Conservation (phyloP, 2,329 filamentous ascomycete genomes). For the Dichotomopilus funicola region DNA sequence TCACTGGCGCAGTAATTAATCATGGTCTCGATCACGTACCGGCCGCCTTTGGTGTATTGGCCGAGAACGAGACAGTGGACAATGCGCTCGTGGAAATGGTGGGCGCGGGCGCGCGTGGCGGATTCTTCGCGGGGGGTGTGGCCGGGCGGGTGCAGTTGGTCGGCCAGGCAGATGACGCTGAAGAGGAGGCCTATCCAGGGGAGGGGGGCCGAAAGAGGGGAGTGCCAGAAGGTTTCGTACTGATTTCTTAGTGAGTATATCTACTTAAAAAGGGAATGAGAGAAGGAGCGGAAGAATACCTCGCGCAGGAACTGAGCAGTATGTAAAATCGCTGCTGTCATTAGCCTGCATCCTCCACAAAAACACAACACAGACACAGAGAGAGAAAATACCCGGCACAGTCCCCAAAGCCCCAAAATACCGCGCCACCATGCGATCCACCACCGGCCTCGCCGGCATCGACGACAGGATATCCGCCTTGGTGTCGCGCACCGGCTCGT, state of each 20-base stretch:
- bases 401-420: background rate
- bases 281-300: no score
- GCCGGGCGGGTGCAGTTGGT: background rate
- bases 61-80: slow-evolving; percentile 28
- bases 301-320: background rate
- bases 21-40: slow-evolving; percentile 26
- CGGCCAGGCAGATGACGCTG: background rate
- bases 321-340: background rate
- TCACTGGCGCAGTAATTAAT: slow-evolving; percentile 27
- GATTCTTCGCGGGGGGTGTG: background rate
- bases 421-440: background rate
- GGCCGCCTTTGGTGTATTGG: slow-evolving; percentile 27
- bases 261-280: no score
- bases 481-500: background rate
- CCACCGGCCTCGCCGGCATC: background rate
- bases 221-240: background rate
- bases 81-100: slow-evolving; percentile 22
- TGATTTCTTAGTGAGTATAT: no score
- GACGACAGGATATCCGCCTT: background rate
- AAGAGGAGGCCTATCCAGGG: background rate
- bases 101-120: background rate
- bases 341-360: background rate
- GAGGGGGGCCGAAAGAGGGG: background rate
- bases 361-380: background rate
- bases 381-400: background rate